Conservation (phyloP, 1,139 yeast species). For the Geotrichum restrictum region DNA sequence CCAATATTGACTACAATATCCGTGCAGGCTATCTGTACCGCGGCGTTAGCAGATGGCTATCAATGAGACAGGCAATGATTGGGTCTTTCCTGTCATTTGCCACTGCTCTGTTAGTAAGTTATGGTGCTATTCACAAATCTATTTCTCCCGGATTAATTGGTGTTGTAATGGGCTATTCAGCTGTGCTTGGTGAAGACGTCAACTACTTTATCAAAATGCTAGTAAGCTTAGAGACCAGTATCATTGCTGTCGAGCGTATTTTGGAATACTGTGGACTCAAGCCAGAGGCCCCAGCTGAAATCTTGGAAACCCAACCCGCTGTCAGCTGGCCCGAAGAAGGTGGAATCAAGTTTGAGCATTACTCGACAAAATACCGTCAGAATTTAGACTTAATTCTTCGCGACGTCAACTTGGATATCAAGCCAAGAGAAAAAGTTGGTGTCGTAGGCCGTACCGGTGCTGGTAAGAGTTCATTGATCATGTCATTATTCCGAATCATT, state of each 20-base stretch:
- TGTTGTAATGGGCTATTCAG: constrained; percentile 65
- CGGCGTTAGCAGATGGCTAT: constrained; percentile 68
- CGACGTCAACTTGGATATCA: constrained; percentile 49
- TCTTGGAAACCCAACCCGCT: constrained; percentile 43
- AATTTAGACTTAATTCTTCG: constrained; percentile 54
- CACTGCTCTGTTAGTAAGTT: constrained; percentile 49
- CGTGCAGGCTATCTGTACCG: constrained; percentile 55
- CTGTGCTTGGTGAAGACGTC: constrained; percentile 58
- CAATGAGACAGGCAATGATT: constrained; percentile 62
- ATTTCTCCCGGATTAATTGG: constrained; percentile 70
- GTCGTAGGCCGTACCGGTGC: constrained; percentile 87
- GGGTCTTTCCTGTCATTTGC: constrained; percentile 62
- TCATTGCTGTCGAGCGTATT: constrained; percentile 73
- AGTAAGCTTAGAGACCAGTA: constrained; percentile 70
- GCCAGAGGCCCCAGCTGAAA: constrained; percentile 51
- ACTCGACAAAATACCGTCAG: constrained; percentile 60
- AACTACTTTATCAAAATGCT: constrained; percentile 60
- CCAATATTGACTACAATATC: constrained; percentile 60
- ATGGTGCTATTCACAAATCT: constrained; percentile 51
- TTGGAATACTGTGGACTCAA: constrained; percentile 63
- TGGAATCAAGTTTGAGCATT: constrained; percentile 51
- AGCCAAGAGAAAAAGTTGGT: constrained; percentile 66
- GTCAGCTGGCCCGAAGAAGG: constrained; percentile 62
- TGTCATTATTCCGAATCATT: constrained; percentile 69
- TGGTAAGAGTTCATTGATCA: constrained; percentile 69